Evolutionary conservation across 208 protist species (phyloP).

Genomic region (Acanthamoeba royreba): DNA sequence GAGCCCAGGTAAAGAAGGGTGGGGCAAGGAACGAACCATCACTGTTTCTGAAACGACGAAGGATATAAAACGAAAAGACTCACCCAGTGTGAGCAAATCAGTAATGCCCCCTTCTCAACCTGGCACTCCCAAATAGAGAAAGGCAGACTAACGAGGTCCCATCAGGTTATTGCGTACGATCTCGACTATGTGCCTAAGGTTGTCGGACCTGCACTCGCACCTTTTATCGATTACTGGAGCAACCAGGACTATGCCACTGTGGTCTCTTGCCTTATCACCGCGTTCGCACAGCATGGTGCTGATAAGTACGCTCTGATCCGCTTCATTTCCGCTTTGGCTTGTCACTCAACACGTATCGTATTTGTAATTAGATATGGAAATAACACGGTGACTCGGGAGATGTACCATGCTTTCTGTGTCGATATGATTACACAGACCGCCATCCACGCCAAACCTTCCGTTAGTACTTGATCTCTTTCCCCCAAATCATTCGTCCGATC

Average conservation of each 20-base stretch:
- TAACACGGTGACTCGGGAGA: neutral
- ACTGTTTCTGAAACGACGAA: too few species aligned
- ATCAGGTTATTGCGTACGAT: neutral
- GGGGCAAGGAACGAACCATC: too few species aligned
- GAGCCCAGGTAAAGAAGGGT: too few species aligned
- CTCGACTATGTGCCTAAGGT: neutral
- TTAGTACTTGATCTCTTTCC: neutral
- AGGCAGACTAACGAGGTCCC: too few species aligned
- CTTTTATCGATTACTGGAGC: neutral
- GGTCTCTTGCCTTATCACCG: neutral
- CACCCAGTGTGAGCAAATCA: too few species aligned
- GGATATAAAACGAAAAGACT: too few species aligned
- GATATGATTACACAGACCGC: neutral
- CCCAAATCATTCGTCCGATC: neutral
- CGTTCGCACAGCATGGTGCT: neutral
- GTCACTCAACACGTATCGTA: neutral
- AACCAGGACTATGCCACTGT: slow-evolving; percentile 20
- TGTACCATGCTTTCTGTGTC: neutral
- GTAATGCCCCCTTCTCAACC: too few species aligned
- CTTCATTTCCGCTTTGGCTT: neutral
- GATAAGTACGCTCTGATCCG: neutral
- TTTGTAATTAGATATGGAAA: neutral
- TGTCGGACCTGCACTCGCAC: neutral
- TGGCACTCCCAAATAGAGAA: too few species aligned
- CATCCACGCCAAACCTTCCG: neutral